Percentiles rank a stretch among this genome's conserved stretches.
These are phyloP conservation scores for Eutrema japonicum DNA, from an alignment of 345 rosid genomes.

Conservation along the genomic window DNA sequence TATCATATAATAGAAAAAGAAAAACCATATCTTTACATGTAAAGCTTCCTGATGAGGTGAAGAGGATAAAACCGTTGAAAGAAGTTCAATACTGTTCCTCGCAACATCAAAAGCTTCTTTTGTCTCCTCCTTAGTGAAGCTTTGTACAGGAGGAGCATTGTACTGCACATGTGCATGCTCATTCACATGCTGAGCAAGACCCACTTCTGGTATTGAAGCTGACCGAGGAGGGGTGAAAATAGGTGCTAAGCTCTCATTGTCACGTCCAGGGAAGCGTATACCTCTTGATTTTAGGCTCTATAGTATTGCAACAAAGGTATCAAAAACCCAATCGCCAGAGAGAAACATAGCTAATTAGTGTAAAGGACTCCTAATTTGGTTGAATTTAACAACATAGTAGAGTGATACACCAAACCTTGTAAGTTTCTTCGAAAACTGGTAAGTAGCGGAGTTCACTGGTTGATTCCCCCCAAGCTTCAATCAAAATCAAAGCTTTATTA, in stretches of 20 bases:
- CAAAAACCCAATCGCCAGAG: background rate
- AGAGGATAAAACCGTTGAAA: constrained; percentile 75
- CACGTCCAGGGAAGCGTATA: constrained; percentile 93
- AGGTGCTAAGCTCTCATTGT: constrained; percentile 85
- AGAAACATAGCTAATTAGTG: background rate
- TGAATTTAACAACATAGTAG: background rate
- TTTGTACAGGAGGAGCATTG: constrained; percentile 54
- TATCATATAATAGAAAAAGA: background rate
- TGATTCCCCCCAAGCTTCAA: constrained; percentile 96
- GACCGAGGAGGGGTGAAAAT: constrained; percentile 86
- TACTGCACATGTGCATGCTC: constrained; percentile 52
- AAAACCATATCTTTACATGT: constrained; percentile 48
- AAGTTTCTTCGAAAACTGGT: constrained; percentile 93
- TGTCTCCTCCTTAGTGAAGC: constrained; percentile 71
- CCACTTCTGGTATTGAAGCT: constrained; percentile 55
- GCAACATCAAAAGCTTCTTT: constrained; percentile 95
- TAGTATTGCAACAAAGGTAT: constrained; percentile 22
- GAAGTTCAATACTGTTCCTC: constrained; percentile 88
- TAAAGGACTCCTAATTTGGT: background rate
- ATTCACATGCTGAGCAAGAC: constrained; percentile 52
- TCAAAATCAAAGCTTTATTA: constrained; percentile 77
- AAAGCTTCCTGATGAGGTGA: constrained; percentile 81
- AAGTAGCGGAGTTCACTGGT: constrained; percentile 82
- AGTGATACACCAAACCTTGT: constrained; percentile 61
- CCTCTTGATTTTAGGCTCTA: constrained; percentile 88